Conservation (phyloP, 2,329 filamentous ascomycete genomes). For the Aspergillus caelatus region DNA sequence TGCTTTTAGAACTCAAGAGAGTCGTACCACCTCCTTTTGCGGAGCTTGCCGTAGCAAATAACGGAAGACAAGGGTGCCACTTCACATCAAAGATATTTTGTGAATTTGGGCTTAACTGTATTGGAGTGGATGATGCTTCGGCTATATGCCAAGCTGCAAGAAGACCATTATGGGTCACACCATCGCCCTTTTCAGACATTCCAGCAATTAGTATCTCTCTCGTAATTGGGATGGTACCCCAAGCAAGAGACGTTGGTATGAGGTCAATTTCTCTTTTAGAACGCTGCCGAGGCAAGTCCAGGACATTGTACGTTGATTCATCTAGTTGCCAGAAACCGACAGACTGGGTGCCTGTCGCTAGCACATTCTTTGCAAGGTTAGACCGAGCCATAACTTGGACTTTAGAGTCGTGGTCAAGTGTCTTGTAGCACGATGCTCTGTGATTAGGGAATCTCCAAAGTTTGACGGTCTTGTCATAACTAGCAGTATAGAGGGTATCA, state of each 20-base stretch:
- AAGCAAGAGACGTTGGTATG: conserved; percentile 51
- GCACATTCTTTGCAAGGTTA: conserved; percentile 36
- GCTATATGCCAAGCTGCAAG: conserved; percentile 57
- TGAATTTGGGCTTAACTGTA: conserved; percentile 50
- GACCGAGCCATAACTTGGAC: conserved; percentile 57
- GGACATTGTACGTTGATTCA: conserved; percentile 24
- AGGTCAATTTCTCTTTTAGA: conserved; percentile 38
- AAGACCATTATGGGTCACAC: conserved; percentile 51
- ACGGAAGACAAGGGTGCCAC: conserved; percentile 55
- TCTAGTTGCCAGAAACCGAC: conserved; percentile 40
- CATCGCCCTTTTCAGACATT: conserved; percentile 49
- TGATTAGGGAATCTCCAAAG: conserved; percentile 53
- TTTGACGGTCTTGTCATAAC: conserved; percentile 60
- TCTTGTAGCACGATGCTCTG: conserved; percentile 33
- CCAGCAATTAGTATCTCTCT: conserved; percentile 56
- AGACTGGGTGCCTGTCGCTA: conserved; percentile 53
- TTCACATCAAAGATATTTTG: conserved; percentile 62
- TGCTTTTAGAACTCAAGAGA: conserved; percentile 35
- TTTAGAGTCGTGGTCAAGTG: conserved; percentile 49
- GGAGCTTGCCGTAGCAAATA: conserved; percentile 59
- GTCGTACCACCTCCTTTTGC: conserved; percentile 26
- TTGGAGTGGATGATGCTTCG: conserved; percentile 35
- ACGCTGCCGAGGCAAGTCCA: conserved; percentile 29
- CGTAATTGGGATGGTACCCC: conserved; percentile 45
- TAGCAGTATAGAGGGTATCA: conserved; percentile 54